Conservation (phyloP, 78 protist species). For the Tieghemostelium lacteum region DNA sequence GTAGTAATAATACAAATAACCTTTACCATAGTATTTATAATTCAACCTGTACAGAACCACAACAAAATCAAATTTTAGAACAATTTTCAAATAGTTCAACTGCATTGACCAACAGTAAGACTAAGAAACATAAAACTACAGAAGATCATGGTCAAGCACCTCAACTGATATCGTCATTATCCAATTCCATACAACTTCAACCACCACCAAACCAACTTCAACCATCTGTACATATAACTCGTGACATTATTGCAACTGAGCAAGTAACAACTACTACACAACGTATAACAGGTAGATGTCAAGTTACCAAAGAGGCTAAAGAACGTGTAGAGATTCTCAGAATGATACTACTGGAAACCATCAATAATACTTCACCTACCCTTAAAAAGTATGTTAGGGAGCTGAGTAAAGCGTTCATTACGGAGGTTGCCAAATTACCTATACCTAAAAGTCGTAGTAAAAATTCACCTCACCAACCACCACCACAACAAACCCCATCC, state of each 20-base stretch:
- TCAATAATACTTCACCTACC: conserved; percentile 15
- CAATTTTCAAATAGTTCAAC: too few species aligned
- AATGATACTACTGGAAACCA: conserved; percentile 5
- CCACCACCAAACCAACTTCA: neutral
- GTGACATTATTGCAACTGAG: neutral
- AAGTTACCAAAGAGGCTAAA: conserved; percentile 4
- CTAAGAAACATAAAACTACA: neutral
- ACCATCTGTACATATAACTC: neutral
- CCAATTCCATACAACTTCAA: neutral
- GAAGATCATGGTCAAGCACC: neutral
- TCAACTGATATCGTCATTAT: neutral
- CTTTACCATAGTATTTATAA: neutral
- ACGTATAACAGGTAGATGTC: neutral
- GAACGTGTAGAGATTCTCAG: conserved; percentile 3
- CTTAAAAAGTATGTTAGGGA: conserved; percentile 22
- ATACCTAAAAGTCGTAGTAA: conserved; percentile 6
- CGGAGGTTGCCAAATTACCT: conserved; percentile 5
- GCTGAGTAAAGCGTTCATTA: conserved; percentile 8
- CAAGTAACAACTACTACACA: conserved; percentile 7
- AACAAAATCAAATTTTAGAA: too few species aligned
- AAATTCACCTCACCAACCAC: too few species aligned
- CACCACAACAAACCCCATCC: neutral
- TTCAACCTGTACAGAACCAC: neutral
- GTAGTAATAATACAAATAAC: neutral
- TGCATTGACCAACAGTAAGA: too few species aligned